Evolutionary conservation across 352 stramenopile species (phyloP).

Genomic region (Phytophthora foliorum): DNA sequence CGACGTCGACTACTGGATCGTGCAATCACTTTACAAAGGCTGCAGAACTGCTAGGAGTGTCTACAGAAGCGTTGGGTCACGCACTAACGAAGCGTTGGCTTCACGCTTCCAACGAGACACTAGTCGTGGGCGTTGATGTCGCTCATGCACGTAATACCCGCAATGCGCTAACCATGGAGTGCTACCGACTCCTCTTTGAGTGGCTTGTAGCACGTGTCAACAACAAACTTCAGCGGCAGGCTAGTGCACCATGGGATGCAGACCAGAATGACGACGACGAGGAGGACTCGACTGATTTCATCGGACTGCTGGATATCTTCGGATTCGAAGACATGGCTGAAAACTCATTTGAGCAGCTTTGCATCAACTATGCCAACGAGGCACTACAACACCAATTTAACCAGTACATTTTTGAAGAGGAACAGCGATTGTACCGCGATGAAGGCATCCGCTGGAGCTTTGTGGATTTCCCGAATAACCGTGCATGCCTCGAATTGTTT

Average conservation of each 20-base stretch:
- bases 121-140: conserved; percentile 75
- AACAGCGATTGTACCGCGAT: conserved; percentile 80
- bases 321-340: conserved; percentile 89
- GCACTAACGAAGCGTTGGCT: conserved; percentile 74
- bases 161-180: conserved; percentile 93
- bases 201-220: conserved; percentile 96
- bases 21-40: conserved; percentile 60
- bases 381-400: conserved; percentile 92
- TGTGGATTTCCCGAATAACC: conserved; percentile 87
- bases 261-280: conserved; percentile 27
- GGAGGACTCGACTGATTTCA: conserved; percentile 56
- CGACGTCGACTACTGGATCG: conserved; percentile 13
- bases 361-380: conserved; percentile 93
- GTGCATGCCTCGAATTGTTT: conserved; percentile 81
- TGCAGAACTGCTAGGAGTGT: conserved; percentile 68
- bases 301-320: conserved; percentile 91
- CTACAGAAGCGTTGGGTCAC: conserved; percentile 57
- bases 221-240: conserved; percentile 69
- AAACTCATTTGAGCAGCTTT: conserved; percentile 93
- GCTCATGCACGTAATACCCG: conserved; percentile 79
- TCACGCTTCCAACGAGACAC: conserved; percentile 75
- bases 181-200: conserved; percentile 94
- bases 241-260: conserved; percentile 11
- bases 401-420: conserved; percentile 93
- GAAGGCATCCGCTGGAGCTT: conserved; percentile 84